These are phyloP conservation scores for Populus alba DNA, from an alignment of 345 rosid genomes.

Conservation along the genomic window DNA sequence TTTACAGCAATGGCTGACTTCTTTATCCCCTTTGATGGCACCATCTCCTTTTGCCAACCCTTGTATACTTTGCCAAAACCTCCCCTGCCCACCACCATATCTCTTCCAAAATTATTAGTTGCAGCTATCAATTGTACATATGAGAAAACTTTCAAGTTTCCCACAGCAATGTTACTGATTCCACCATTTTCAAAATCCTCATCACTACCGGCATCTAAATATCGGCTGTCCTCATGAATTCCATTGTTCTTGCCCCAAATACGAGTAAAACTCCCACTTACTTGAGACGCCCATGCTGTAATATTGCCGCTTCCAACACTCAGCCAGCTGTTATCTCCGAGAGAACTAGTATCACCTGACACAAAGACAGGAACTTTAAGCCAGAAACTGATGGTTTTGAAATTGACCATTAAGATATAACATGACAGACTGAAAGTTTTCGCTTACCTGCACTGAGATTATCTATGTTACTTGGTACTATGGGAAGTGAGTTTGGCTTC, in stretches of 20 bases:
- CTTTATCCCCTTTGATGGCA: not conserved
- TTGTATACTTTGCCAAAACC: conserved; percentile 17
- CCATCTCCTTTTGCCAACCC: conserved; percentile 20
- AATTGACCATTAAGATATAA: not conserved
- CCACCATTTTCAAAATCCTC: not conserved
- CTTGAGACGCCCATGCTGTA: conserved; percentile 7
- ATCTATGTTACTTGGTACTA: too few relatives aligned
- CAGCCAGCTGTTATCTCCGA: conserved; percentile 2
- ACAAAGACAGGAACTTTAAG: too few relatives aligned
- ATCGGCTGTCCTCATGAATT: not conserved
- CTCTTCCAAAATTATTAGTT: conserved; percentile 5
- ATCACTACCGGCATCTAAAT: not conserved
- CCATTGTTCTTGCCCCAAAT: conserved; percentile 7
- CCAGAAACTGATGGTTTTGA: not conserved
- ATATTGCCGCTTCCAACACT: conserved; percentile 11
- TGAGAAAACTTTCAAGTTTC: conserved; percentile 14
- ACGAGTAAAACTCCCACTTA: conserved; percentile 5
- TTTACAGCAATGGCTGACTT: conserved; percentile 14
- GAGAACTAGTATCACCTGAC: not conserved
- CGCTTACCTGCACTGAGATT: not conserved
- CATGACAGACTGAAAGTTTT: not conserved
- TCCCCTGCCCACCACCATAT: conserved; percentile 17
- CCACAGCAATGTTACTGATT: not conserved
- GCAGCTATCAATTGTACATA: conserved; percentile 15
- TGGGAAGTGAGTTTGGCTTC: not conserved